Evolutionary conservation across 2,329 filamentous ascomycete genomes (phyloP), one percentile per base, ranked within the genome.

Genomic region (Macrophomina phaseolina): DNA sequence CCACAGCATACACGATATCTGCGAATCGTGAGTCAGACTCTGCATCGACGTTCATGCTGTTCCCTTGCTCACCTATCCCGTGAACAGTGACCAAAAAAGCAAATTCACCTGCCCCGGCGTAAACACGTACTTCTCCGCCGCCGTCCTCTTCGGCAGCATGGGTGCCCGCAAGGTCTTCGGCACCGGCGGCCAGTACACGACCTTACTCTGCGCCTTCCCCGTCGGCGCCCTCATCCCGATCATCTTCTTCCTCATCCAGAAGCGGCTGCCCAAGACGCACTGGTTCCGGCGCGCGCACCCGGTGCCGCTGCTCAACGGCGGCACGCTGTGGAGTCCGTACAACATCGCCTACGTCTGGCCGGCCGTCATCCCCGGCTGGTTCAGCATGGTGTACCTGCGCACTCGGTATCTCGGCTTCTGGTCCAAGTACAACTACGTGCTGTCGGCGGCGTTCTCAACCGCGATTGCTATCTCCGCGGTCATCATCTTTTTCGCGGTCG

Each of bases 361-460:
- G 4, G 78, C 80, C 40, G 79, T 86, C 2, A 81, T 81, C 4
- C 76, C 85, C 70, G 67, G 60, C 9, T 73, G 69, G 69, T 55
- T 72, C 16, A 90, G 90, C 9, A 90, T 90, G 0, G 90, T 84
- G 30, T 85, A 80, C 70, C 71, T 84, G 67, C 81, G 80, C 69
- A 72, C 72, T 18, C 77, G 82, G 12, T 82, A 80, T 70, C 76
- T 83, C 30, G 78, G 73, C 4, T 81, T 85, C 69, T 86, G 84
- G 83, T 79, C 81, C 67, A 84, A 84, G 76, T 92, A 91, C 80
- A 92, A 93, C 80, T 93, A 92, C 76, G 84, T 92, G 73, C 87
- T 89, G 0, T 91, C 89, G 12, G 90, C 90, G 0, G 90, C 88
- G 1, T 80, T 93, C 45, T 90, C 92, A 75, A 86, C 86, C 56